Conservation (phyloP, 2,329 filamentous ascomycete species). For the Ambrosiella cleistominuta region DNA sequence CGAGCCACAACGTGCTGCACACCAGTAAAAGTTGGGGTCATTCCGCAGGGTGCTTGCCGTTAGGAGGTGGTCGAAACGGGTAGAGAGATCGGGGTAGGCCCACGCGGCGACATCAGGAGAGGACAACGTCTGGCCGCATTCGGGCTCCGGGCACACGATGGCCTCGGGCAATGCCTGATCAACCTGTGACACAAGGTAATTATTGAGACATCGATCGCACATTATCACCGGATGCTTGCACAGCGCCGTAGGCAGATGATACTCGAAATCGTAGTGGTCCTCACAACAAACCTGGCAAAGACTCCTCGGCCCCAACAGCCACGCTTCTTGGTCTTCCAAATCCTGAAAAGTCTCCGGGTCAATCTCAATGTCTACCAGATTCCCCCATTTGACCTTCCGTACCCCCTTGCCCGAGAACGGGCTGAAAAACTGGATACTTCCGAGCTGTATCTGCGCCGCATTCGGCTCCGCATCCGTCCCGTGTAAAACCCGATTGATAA, state of each 20-base stretch:
- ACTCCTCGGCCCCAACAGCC: constrained; percentile 4
- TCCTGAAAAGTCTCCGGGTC: not conserved
- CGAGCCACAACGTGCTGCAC: constrained; percentile 20
- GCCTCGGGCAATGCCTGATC: not conserved
- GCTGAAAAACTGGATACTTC: not conserved
- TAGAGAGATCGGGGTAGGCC: constrained; percentile 3
- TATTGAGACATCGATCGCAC: constrained; percentile 9
- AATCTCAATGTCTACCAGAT: constrained; percentile 6
- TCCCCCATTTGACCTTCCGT: constrained; percentile 5
- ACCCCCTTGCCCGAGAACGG: not conserved
- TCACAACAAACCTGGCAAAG: constrained; percentile 7
- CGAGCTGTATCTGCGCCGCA: not conserved
- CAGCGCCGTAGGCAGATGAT: not conserved
- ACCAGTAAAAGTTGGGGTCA: constrained; percentile 22
- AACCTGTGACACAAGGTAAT: not conserved
- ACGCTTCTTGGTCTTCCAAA: constrained; percentile 6
- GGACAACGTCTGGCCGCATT: not conserved
- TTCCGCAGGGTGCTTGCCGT: constrained; percentile 18
- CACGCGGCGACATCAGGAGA: not conserved
- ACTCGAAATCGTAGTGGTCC: constrained; percentile 8
- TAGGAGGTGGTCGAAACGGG: constrained; percentile 21
- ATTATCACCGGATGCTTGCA: constrained; percentile 3
- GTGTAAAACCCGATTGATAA: not conserved
- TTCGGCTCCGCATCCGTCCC: not conserved
- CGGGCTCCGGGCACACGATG: constrained; percentile 1